A percentile compares a stretch with the other conserved stretches of the same genome.
Conservation (phyloP, 192 early-diverging fungal species). For the Neocallimastix lanati region DNA sequence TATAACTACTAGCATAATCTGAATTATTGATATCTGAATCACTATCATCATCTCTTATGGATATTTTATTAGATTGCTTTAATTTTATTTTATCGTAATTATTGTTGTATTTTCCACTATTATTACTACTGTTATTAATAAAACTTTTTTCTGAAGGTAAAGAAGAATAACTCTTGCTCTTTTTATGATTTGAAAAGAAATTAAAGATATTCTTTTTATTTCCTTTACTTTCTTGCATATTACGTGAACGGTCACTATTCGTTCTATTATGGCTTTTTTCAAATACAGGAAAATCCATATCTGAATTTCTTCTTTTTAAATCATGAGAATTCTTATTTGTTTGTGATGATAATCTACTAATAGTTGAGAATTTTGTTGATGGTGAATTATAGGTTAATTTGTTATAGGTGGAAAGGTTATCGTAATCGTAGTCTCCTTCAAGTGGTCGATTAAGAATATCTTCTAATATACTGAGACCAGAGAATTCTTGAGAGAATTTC, state of each 20-base stretch:
- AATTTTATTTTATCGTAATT: background rate
- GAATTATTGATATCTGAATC: background rate
- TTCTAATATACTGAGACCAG: background rate
- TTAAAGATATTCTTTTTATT: background rate
- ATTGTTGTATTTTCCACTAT: background rate
- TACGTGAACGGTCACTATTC: background rate
- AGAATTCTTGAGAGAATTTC: background rate
- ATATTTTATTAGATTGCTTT: background rate
- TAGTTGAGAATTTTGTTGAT: background rate
- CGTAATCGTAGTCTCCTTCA: background rate
- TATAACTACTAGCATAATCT: background rate
- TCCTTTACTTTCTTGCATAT: background rate
- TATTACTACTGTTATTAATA: background rate
- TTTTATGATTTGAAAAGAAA: background rate
- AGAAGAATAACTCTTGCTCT: background rate
- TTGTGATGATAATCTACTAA: background rate
- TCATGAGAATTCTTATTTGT: background rate
- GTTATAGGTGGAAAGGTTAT: too few relatives aligned
- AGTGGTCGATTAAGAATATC: background rate
- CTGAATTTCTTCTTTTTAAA: background rate
- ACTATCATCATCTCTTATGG: background rate
- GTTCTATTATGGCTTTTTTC: background rate
- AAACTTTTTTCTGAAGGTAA: background rate
- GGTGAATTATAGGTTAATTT: too few relatives aligned
- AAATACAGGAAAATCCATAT: background rate